phyloP scores from a whole-genome alignment of 2,329 filamentous ascomycete genomes.

The Talaromyces sp. region DNA sequence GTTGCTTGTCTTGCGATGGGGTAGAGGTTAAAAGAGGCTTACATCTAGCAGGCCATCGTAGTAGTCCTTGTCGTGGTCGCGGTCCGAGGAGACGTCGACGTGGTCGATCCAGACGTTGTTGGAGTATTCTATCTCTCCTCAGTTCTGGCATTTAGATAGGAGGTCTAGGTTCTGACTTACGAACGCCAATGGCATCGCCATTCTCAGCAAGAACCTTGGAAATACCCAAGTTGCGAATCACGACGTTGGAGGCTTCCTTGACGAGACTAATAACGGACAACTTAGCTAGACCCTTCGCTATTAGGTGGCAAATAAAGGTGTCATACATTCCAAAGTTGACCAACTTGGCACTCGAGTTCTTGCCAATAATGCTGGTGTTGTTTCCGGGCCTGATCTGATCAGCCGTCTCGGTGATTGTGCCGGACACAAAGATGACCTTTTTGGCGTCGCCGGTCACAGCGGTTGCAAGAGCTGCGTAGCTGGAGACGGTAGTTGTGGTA shows the following conservation, averaged over 20 bases:
- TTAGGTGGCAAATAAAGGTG: not conserved
- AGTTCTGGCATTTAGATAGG: not conserved
- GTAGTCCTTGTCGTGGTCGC: not conserved
- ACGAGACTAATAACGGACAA: not conserved
- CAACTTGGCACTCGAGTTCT: not conserved
- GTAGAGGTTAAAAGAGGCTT: not conserved
- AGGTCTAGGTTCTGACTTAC: not conserved
- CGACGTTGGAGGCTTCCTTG: not conserved
- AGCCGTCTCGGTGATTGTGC: not conserved
- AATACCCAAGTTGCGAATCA: not conserved
- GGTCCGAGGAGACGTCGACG: not conserved
- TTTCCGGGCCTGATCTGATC: not conserved
- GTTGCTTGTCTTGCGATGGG: too few relatives aligned
- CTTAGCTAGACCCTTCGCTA: not conserved
- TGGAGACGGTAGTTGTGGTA: not conserved
- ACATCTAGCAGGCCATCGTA: not conserved
- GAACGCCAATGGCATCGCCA: not conserved
- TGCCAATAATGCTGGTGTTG: not conserved
- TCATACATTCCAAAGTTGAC: not conserved
- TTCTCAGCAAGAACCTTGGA: not conserved
- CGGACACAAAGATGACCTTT: not conserved
- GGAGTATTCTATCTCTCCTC: not conserved
- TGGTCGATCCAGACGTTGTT: conserved; percentile 1
- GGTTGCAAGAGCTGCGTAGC: not conserved
- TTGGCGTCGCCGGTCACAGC: not conserved